A percentile compares a stretch with the other conserved stretches of the same genome.
Evolutionary conservation across 805 yeast species (phyloP).

Genomic region (Priceomyces fermenticarens): DNA sequence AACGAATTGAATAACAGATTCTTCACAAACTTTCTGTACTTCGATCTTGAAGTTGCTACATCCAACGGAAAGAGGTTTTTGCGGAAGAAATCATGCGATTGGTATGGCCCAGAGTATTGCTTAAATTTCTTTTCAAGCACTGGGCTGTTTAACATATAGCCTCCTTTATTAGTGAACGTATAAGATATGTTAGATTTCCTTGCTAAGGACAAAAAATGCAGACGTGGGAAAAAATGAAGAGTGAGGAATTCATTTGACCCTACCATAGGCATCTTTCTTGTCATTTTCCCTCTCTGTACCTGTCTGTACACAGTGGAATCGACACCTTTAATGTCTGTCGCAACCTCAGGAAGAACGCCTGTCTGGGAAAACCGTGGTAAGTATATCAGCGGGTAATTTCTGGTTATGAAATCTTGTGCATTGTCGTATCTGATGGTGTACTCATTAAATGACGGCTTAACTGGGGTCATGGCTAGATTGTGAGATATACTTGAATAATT

Average conservation of each 20-base stretch:
- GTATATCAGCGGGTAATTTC: neutral
- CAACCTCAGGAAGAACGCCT: conserved; percentile 20
- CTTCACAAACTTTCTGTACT: conserved; percentile 22
- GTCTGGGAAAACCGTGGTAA: conserved; percentile 7
- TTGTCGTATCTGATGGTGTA: conserved; percentile 3
- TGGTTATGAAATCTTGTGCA: conserved; percentile 6
- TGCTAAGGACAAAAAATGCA: conserved; percentile 22
- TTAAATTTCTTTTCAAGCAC: conserved; percentile 17
- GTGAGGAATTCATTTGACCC: conserved; percentile 18
- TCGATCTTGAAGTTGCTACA: conserved; percentile 30
- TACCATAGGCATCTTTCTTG: conserved; percentile 14
- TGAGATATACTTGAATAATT: neutral
- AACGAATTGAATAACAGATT: conserved; percentile 13
- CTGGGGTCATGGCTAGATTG: neutral
- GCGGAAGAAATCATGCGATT: conserved; percentile 18
- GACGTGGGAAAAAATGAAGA: conserved; percentile 27
- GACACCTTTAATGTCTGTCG: conserved; percentile 36
- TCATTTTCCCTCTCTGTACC: conserved; percentile 7
- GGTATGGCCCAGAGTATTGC: conserved; percentile 28
- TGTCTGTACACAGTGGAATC: conserved; percentile 19
- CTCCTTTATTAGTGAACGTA: conserved; percentile 27
- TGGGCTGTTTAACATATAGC: conserved; percentile 24
- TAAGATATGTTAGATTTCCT: conserved; percentile 40
- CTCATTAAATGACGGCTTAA: neutral
- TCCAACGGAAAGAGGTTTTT: conserved; percentile 25